Conservation (phyloP, 140 eudicot species). For the Erigeron philadelphicus region DNA sequence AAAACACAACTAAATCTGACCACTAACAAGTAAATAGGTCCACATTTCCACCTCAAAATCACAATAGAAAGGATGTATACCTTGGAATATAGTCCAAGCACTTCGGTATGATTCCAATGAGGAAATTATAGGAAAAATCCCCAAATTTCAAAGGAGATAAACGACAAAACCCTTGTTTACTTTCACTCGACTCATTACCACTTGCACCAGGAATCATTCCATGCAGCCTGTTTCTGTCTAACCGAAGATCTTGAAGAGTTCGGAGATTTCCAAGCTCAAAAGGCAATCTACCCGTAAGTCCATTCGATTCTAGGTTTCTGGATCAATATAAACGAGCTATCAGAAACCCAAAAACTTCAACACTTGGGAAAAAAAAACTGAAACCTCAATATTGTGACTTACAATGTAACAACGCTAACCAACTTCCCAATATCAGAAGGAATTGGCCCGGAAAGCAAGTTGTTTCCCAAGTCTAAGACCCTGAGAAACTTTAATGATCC, state of each 20-base stretch:
- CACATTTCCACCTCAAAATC: background rate
- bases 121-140: slow-evolving; percentile 69
- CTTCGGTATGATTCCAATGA: slow-evolving; percentile 65
- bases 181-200: slow-evolving; percentile 35
- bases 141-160: slow-evolving; percentile 57
- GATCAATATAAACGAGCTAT: slow-evolving; percentile 10
- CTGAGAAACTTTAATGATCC: slow-evolving; percentile 60
- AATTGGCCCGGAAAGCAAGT: slow-evolving; percentile 78
- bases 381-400: slow-evolving; percentile 21
- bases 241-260: slow-evolving; percentile 68
- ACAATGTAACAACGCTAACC: slow-evolving; percentile 52
- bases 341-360: slow-evolving; percentile 13
- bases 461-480: slow-evolving; percentile 78
- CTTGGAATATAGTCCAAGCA: slow-evolving; percentile 74
- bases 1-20: background rate
- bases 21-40: background rate
- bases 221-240: slow-evolving; percentile 71
- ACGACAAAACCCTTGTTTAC: slow-evolving; percentile 60
- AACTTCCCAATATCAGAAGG: slow-evolving; percentile 76
- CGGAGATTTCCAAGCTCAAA: slow-evolving; percentile 57
- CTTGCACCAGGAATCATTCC: slow-evolving; percentile 48
- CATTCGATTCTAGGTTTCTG: slow-evolving; percentile 87
- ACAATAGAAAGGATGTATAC: slow-evolving; percentile 31
- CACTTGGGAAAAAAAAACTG: background rate
- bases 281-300: slow-evolving; percentile 74